These are phyloP conservation scores for Neospermospora avenae DNA, from an alignment of 2,329 filamentous ascomycete species.

Conservation along the genomic window DNA sequence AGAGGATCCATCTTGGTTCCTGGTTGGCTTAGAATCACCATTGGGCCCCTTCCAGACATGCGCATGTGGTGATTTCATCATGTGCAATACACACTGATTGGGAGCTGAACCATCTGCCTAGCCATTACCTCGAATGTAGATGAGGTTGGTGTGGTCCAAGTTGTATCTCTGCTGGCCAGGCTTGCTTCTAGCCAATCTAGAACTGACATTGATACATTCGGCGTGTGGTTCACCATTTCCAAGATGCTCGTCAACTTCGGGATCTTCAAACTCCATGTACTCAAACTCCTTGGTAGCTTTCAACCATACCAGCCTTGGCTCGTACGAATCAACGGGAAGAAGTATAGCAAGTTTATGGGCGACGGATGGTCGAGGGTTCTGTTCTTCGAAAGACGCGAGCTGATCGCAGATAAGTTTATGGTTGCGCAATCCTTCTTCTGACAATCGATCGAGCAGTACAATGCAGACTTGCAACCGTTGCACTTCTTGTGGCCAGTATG, in stretches of 20 bases:
- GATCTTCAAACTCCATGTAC: too few species aligned
- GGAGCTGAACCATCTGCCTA: neutral
- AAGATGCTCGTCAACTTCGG: neutral
- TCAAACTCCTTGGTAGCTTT: neutral
- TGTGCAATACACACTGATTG: neutral
- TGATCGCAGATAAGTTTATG: constrained; percentile 10
- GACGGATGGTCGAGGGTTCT: neutral
- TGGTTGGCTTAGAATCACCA: neutral
- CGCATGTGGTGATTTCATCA: neutral
- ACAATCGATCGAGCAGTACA: constrained; percentile 1
- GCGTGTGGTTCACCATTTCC: neutral
- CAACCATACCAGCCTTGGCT: neutral
- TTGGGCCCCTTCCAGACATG: neutral
- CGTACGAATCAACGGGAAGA: neutral
- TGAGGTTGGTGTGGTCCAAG: neutral
- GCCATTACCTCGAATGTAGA: neutral
- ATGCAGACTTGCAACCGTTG: neutral
- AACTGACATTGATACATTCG: neutral
- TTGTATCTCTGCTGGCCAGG: neutral
- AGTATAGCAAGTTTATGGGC: neutral
- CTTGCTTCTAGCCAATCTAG: neutral
- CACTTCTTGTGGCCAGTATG: neutral
- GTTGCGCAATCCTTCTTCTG: neutral
- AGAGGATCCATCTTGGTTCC: neutral
- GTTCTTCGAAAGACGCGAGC: neutral